These are phyloP conservation scores for Ascocoryne sarcoides DNA, from an alignment of 2,329 filamentous ascomycete genomes.

Conservation along the genomic window DNA sequence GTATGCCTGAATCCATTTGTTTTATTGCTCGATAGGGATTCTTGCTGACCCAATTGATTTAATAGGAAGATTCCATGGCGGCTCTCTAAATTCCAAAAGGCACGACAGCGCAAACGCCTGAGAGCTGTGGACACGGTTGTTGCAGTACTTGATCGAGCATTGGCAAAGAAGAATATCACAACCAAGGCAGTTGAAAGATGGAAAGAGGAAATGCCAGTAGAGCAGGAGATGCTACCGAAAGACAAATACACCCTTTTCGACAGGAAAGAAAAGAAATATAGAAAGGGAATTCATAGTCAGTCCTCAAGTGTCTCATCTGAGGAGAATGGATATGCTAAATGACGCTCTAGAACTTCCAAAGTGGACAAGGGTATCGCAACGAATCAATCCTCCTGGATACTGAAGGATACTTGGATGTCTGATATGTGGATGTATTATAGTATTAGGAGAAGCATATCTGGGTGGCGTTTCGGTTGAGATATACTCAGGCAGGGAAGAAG, in stretches of 20 bases:
- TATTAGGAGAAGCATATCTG: neutral
- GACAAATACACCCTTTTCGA: conserved; percentile 99
- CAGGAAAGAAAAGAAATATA: conserved; percentile 87
- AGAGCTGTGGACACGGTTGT: conserved; percentile 83
- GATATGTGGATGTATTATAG: neutral
- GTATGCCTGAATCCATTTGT: conserved; percentile 35
- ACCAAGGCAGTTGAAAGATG: conserved; percentile 76
- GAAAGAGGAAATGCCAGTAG: conserved; percentile 93
- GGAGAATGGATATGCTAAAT: too few species aligned
- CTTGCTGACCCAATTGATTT: conserved; percentile 13
- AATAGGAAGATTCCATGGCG: conserved; percentile 91
- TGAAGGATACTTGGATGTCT: conserved; percentile 30
- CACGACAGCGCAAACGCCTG: conserved; percentile 73
- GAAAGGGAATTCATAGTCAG: conserved; percentile 96
- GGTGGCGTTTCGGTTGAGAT: neutral
- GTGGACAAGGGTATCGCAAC: conserved; percentile 92
- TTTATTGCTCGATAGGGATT: neutral
- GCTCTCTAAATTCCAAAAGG: conserved; percentile 84
- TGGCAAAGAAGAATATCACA: conserved; percentile 63
- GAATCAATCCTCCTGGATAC: conserved; percentile 90
- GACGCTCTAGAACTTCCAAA: conserved; percentile 62
- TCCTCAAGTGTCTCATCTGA: conserved; percentile 1
- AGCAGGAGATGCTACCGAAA: conserved; percentile 88
- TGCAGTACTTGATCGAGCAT: conserved; percentile 68
- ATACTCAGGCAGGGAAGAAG: too few species aligned